Conservation (phyloP, 2,329 filamentous ascomycete species). For the Aspergillus sergii region DNA sequence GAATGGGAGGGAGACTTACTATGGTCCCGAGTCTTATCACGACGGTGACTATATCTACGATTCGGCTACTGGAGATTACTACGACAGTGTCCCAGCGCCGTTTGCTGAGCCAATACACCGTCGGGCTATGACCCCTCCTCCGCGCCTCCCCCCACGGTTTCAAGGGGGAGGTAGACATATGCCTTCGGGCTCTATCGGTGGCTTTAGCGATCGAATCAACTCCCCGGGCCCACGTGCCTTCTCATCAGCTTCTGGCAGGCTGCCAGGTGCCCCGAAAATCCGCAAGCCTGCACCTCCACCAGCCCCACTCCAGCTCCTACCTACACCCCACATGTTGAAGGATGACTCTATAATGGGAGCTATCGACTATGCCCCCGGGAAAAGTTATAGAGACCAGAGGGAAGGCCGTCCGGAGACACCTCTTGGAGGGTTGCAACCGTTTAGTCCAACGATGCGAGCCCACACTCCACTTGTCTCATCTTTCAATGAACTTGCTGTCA, state of each 20-base stretch:
- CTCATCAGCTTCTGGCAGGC: conserved; percentile 61
- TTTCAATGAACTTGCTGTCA: conserved; percentile 80
- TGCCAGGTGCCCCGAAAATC: conserved; percentile 48
- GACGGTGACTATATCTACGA: conserved; percentile 64
- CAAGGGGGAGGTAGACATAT: conserved; percentile 50
- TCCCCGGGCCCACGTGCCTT: conserved; percentile 60
- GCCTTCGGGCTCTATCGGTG: conserved; percentile 48
- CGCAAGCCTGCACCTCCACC: conserved; percentile 72
- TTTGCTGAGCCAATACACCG: conserved; percentile 84
- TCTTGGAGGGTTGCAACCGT: conserved; percentile 63
- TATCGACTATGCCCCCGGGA: conserved; percentile 84
- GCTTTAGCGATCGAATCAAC: conserved; percentile 28
- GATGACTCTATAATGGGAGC: conserved; percentile 76
- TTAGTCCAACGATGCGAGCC: conserved; percentile 70
- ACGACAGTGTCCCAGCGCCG: conserved; percentile 49
- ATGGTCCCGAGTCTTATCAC: conserved; percentile 69
- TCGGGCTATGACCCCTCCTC: conserved; percentile 94
- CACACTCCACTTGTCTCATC: conserved; percentile 79
- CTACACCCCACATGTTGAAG: conserved; percentile 80
- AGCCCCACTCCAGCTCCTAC: conserved; percentile 70
- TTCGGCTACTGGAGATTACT: conserved; percentile 36
- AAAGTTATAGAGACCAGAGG: conserved; percentile 65
- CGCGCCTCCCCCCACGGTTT: conserved; percentile 64
- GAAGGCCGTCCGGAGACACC: conserved; percentile 68
- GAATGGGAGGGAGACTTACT: conserved; percentile 58